These are phyloP conservation scores for Pleurotus djamor DNA, from an alignment of 768 basidiomycete genomes.

Conservation along the genomic window DNA sequence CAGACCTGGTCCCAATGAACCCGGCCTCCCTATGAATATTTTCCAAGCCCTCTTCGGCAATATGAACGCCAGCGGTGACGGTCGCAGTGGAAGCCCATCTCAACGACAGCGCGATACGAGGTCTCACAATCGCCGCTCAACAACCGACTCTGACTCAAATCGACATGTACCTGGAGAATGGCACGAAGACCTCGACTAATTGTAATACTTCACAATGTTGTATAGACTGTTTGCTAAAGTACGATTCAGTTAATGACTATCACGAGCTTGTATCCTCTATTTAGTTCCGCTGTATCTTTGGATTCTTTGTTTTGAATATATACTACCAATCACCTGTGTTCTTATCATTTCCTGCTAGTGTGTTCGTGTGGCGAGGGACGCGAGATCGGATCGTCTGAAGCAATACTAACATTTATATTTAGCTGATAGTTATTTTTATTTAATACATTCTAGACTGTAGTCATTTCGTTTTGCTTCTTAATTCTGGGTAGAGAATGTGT, in stretches of 20 bases:
- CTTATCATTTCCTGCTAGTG: too few species aligned
- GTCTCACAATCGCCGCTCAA: not conserved
- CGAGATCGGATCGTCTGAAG: too few species aligned
- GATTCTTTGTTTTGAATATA: too few species aligned
- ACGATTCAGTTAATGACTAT: too few species aligned
- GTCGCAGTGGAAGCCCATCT: not conserved
- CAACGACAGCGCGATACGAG: not conserved
- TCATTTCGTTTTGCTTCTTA: constrained; percentile 28
- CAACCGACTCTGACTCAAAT: not conserved
- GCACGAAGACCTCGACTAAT: constrained; percentile 6
- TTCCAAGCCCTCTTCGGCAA: constrained; percentile 1
- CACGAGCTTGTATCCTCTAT: too few species aligned
- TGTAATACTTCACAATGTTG: not conserved
- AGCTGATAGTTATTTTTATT: too few species aligned
- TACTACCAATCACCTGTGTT: too few species aligned
- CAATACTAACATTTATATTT: too few species aligned
- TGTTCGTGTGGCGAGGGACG: too few species aligned
- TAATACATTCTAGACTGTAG: too few species aligned
- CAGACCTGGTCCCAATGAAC: not conserved
- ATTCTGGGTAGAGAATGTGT: constrained; percentile 43
- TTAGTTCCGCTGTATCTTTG: too few species aligned
- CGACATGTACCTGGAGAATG: constrained; percentile 5
- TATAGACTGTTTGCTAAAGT: not conserved
- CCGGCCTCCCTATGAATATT: not conserved
- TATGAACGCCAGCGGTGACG: not conserved